These are phyloP conservation scores for Nicotiana rustica DNA, from an alignment of 305 asterid genomes.

Conservation along the genomic window DNA sequence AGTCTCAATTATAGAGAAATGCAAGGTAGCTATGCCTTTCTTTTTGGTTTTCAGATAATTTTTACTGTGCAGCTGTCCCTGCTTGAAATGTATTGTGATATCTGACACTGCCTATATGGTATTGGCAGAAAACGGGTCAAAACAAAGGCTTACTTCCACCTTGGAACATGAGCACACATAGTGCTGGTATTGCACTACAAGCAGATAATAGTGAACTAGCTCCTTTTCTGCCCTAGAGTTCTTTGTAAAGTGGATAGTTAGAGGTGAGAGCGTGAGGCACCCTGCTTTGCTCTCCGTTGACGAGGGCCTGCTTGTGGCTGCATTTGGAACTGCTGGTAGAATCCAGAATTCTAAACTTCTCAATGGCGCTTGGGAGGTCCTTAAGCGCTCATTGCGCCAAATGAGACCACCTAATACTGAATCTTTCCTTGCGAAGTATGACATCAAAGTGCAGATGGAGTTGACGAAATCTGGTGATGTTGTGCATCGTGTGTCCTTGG, in stretches of 20 bases:
- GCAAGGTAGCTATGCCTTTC: slow-evolving; percentile 66
- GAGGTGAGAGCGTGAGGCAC: slow-evolving; percentile 67
- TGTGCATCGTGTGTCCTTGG: neutral
- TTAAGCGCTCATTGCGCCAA: no score
- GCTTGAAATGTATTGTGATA: neutral
- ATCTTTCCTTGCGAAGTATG: no score
- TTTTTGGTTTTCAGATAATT: slow-evolving; percentile 28
- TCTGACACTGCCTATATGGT: slow-evolving; percentile 39
- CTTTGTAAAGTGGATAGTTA: slow-evolving; percentile 62
- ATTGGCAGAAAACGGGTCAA: slow-evolving; percentile 74
- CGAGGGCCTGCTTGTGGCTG: slow-evolving; percentile 35
- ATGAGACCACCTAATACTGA: no score
- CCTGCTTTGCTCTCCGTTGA: slow-evolving; percentile 52
- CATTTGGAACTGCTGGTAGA: no score
- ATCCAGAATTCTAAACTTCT: no score
- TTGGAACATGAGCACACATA: slow-evolving; percentile 65
- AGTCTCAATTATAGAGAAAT: slow-evolving; percentile 70
- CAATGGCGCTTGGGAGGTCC: no score
- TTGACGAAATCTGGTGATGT: no score
- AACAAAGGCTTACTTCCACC: slow-evolving; percentile 73
- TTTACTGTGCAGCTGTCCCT: neutral
- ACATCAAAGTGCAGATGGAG: no score
- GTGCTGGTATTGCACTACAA: slow-evolving; percentile 70
- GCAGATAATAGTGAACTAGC: slow-evolving; percentile 73
- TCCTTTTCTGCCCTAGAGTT: slow-evolving; percentile 58